Evolutionary conservation across 305 asterid genomes (phyloP).

Genomic region (Galium porrigens): DNA sequence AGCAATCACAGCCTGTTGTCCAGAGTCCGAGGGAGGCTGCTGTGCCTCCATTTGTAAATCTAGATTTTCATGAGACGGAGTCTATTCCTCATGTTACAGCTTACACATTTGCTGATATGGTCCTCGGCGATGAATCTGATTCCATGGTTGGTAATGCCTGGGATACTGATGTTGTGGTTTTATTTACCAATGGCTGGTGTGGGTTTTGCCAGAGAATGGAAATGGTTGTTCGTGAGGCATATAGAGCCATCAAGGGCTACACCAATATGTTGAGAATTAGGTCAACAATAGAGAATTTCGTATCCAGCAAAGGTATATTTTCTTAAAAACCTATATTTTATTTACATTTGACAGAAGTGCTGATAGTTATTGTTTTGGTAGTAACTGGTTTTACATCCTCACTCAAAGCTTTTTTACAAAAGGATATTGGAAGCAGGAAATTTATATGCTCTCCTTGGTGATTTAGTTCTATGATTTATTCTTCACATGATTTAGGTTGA

Average conservation of each 20-base stretch:
- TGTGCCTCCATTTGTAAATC: conserved; percentile 78
- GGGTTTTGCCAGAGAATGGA: conserved; percentile 96
- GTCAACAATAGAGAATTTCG: conserved; percentile 33
- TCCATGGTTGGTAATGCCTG: conserved; percentile 29
- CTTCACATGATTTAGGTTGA: neutral
- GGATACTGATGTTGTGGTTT: conserved; percentile 58
- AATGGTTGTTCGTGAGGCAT: conserved; percentile 81
- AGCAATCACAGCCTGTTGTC: conserved; percentile 43
- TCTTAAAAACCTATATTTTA: neutral
- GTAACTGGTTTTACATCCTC: neutral
- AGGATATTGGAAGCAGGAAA: neutral
- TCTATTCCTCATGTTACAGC: conserved; percentile 60
- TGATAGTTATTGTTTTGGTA: neutral
- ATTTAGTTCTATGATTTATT: neutral
- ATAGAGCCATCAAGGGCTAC: conserved; percentile 51
- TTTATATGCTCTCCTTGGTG: neutral
- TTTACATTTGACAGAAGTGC: neutral
- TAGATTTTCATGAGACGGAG: conserved; percentile 70
- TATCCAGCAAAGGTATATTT: conserved; percentile 29
- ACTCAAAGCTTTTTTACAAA: neutral
- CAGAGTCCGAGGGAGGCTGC: conserved; percentile 41
- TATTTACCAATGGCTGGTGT: conserved; percentile 81
- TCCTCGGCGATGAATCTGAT: conserved; percentile 43
- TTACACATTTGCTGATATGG: conserved; percentile 53
- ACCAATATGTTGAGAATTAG: conserved; percentile 30